A percentile compares a stretch with the other conserved stretches of the same genome.
phyloP scores from a whole-genome alignment of 495 filamentous ascomycete genomes.

The Entonaema liquescens region DNA sequence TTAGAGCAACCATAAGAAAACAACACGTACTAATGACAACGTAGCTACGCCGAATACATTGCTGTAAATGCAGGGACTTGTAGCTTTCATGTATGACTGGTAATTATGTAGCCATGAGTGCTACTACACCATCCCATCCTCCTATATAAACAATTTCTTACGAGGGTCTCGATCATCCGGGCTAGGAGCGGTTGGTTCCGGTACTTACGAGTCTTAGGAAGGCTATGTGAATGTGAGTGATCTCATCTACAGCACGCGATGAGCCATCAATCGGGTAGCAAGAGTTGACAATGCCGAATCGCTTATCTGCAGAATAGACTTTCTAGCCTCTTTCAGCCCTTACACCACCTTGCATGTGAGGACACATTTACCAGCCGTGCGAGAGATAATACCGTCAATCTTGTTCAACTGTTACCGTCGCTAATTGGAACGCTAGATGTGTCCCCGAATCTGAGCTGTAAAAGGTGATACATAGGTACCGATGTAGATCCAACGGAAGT shows the following conservation, averaged over 20 bases:
- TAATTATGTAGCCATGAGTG: not conserved
- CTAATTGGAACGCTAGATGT: not conserved
- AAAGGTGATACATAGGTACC: not conserved
- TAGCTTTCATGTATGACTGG: not conserved
- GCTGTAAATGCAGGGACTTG: slow-evolving; percentile 5
- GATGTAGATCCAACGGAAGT: slow-evolving; percentile 1
- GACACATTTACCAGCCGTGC: slow-evolving; percentile 28
- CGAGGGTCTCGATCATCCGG: not conserved
- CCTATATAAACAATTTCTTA: not conserved
- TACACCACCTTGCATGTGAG: slow-evolving; percentile 1
- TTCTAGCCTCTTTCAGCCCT: not conserved
- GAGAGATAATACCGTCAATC: not conserved
- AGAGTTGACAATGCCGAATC: not conserved
- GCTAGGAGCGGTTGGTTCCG: slow-evolving; percentile 4
- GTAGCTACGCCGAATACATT: slow-evolving; percentile 1
- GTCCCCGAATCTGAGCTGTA: not conserved
- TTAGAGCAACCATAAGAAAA: not conserved
- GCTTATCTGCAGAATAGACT: slow-evolving; percentile 5
- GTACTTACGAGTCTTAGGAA: not conserved
- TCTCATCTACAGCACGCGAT: not conserved
- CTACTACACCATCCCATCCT: not conserved
- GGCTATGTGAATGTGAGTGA: not conserved
- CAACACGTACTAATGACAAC: not conserved
- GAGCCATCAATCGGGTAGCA: not conserved
- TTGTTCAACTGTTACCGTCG: not conserved